These are phyloP conservation scores for Termitomyces eurrhizus DNA, from an alignment of 768 basidiomycete genomes.

Conservation along the genomic window DNA sequence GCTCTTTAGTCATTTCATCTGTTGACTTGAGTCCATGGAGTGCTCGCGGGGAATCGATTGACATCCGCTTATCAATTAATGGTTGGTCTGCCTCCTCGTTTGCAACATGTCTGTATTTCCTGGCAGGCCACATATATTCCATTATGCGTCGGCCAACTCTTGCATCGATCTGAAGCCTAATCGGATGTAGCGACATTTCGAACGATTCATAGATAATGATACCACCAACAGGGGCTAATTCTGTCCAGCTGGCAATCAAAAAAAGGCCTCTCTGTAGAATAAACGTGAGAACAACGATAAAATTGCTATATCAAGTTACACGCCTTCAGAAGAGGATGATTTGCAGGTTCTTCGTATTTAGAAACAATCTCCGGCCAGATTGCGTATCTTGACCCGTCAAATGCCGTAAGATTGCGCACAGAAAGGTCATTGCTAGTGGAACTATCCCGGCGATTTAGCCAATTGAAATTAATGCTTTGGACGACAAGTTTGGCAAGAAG, in stretches of 20 bases:
- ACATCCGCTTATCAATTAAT: conserved; percentile 29
- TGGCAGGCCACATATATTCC: conserved; percentile 84
- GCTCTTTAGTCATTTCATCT: conserved; percentile 5
- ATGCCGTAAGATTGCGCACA: conserved; percentile 76
- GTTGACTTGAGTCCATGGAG: conserved; percentile 20
- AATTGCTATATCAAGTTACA: conserved; percentile 10
- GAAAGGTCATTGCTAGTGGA: conserved; percentile 76
- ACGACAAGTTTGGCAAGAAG: conserved; percentile 86
- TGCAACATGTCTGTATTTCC: conserved; percentile 35
- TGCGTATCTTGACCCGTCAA: conserved; percentile 81
- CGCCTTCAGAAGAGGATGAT: conserved; percentile 72
- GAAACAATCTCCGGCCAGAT: conserved; percentile 86
- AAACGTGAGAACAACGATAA: background rate
- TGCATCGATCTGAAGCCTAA: conserved; percentile 84
- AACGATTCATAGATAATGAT: conserved; percentile 87
- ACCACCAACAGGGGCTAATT: conserved; percentile 88
- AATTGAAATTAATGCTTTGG: conserved; percentile 71
- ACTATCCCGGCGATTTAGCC: conserved; percentile 85
- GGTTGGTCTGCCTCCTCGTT: conserved; percentile 15
- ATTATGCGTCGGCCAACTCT: conserved; percentile 75
- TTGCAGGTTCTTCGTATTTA: conserved; percentile 67
- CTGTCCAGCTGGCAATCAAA: conserved; percentile 72
- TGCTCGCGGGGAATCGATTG: conserved; percentile 47
- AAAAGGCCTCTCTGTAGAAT: conserved; percentile 62
- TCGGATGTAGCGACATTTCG: conserved; percentile 77